A percentile compares a stretch with the other conserved stretches of the same genome.
Conservation (phyloP, 805 yeast species). For the Zygotorulaspora chibaensis region DNA sequence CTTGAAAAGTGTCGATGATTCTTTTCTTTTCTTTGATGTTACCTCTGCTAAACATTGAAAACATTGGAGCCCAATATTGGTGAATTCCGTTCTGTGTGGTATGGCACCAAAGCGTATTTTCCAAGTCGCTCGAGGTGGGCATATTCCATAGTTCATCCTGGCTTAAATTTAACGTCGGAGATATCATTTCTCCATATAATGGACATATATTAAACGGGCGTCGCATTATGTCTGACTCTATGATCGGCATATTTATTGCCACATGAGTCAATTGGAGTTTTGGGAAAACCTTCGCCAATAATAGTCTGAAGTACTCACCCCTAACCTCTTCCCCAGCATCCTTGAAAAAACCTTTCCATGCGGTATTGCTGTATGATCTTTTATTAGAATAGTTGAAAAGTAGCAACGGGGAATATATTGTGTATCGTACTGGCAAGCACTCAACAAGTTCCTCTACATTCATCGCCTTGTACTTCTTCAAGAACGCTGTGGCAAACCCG, state of each 20-base stretch:
- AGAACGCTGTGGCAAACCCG: conserved; percentile 9
- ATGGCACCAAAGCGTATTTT: conserved; percentile 65
- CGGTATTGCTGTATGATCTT: conserved; percentile 39
- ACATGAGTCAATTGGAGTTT: conserved; percentile 45
- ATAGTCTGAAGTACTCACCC: conserved; percentile 16
- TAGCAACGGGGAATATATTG: conserved; percentile 64
- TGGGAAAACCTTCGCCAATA: conserved; percentile 24
- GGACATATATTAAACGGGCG: conserved; percentile 60
- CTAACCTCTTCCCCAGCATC: conserved; percentile 4
- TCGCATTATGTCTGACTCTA: conserved; percentile 51
- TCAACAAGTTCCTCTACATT: conserved; percentile 11
- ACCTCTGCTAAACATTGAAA: conserved; percentile 86
- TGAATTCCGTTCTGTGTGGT: conserved; percentile 65
- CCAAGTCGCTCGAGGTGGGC: conserved; percentile 45
- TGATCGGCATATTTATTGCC: conserved; percentile 69
- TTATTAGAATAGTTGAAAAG: conserved; percentile 46
- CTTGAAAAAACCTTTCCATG: conserved; percentile 35
- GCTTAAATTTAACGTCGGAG: conserved; percentile 37
- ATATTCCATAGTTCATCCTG: conserved; percentile 19
- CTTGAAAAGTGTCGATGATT: conserved; percentile 42
- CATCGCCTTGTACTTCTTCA: not conserved
- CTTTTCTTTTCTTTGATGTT: conserved; percentile 77
- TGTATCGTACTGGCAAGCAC: conserved; percentile 42
- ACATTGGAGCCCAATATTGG: conserved; percentile 81
- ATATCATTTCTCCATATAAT: conserved; percentile 61